These are phyloP conservation scores for Toxicodendron radicans DNA, from an alignment of 345 rosid genomes.

Conservation along the genomic window DNA sequence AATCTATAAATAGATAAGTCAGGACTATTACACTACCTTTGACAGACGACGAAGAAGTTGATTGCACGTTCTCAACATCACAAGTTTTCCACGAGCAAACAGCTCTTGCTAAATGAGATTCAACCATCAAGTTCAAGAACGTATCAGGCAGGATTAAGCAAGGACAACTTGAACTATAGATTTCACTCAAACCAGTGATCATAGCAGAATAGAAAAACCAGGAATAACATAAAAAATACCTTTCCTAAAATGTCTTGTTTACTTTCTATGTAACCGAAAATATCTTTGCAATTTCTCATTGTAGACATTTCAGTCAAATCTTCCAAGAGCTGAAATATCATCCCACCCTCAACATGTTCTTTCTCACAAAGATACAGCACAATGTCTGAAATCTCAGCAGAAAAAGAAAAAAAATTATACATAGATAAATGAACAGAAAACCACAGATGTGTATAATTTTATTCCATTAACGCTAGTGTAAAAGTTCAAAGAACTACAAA, in stretches of 20 bases:
- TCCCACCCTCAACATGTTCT: slow-evolving; percentile 97
- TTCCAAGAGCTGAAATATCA: slow-evolving; percentile 95
- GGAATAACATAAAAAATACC: slow-evolving; percentile 33
- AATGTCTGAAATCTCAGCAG: slow-evolving; percentile 50
- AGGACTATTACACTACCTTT: slow-evolving; percentile 47
- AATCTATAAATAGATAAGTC: neutral
- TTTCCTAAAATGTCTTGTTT: slow-evolving; percentile 94
- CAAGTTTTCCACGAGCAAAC: slow-evolving; percentile 98
- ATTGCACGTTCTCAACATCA: slow-evolving; percentile 98
- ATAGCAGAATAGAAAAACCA: slow-evolving; percentile 6
- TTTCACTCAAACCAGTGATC: neutral
- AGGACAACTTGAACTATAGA: slow-evolving; percentile 4
- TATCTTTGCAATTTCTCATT: slow-evolving; percentile 91
- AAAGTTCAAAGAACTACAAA: neutral
- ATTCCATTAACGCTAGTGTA: neutral
- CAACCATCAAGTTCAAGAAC: slow-evolving; percentile 11
- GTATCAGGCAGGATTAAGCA: slow-evolving; percentile 11
- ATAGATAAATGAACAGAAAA: slow-evolving; percentile 6
- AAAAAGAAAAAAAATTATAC: neutral
- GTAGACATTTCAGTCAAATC: slow-evolving; percentile 99
- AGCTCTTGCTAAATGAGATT: slow-evolving; percentile 75
- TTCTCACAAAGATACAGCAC: slow-evolving; percentile 95
- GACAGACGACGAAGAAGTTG: slow-evolving; percentile 99
- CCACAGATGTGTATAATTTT: neutral
- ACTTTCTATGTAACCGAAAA: slow-evolving; percentile 90